These are phyloP conservation scores for Hanseniaspora osmophila DNA, from an alignment of 805 yeast species.

Conservation along the genomic window DNA sequence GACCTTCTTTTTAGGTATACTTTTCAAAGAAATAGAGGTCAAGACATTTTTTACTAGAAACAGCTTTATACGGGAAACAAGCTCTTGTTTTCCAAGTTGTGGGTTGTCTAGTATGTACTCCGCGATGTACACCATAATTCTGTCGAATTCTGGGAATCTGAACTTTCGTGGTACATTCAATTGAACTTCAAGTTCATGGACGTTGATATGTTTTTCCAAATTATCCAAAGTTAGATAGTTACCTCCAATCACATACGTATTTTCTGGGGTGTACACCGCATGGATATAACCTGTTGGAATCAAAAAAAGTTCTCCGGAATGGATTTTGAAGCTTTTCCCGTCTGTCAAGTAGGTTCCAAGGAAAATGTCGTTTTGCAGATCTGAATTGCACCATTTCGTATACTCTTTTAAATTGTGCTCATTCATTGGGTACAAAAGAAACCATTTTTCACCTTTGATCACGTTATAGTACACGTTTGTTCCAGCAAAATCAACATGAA, in stretches of 20 bases:
- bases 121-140: conserved; percentile 30
- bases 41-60: background rate
- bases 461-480: conserved; percentile 83
- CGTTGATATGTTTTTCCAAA: conserved; percentile 45
- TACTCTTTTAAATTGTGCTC: conserved; percentile 44
- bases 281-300: conserved; percentile 93
- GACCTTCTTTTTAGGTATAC: background rate
- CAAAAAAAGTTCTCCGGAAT: conserved; percentile 58
- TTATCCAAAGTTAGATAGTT: conserved; percentile 61
- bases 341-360: conserved; percentile 38
- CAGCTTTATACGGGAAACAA: background rate
- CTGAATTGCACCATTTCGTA: conserved; percentile 48
- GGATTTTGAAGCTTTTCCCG: conserved; percentile 41
- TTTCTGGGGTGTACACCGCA: conserved; percentile 71
- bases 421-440: conserved; percentile 72
- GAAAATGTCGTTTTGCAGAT: conserved; percentile 37
- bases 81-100: background rate
- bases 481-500: conserved; percentile 86
- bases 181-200: conserved; percentile 45
- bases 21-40: background rate
- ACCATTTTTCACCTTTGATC: conserved; percentile 58
- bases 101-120: conserved; percentile 9
- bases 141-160: conserved; percentile 64
- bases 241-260: conserved; percentile 77
- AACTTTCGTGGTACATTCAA: conserved; percentile 67